Conservation (phyloP, 2,329 filamentous ascomycete genomes). For the Ceratocystis papillata region DNA sequence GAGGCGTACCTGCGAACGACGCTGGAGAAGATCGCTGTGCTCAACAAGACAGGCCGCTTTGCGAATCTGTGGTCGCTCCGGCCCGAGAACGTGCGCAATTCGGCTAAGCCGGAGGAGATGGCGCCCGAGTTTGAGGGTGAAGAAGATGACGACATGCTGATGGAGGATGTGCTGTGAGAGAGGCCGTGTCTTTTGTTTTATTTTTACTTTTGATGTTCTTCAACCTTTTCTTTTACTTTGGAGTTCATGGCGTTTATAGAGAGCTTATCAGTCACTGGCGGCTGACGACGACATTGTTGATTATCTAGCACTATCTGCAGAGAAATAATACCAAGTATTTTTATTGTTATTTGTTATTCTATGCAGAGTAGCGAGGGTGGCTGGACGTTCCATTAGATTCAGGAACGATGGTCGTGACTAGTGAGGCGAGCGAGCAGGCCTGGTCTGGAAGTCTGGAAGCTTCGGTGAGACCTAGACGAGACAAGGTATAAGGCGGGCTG, state of each 20-base stretch:
- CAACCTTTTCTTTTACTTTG: slow-evolving; percentile 5
- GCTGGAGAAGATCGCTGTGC: slow-evolving; percentile 67
- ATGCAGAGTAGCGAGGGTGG: neutral
- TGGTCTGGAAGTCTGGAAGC: neutral
- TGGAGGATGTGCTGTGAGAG: slow-evolving; percentile 57
- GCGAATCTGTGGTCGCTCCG: slow-evolving; percentile 78
- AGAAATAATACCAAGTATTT: slow-evolving; percentile 9
- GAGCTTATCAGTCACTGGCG: neutral
- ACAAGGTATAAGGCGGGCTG: neutral
- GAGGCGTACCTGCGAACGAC: slow-evolving; percentile 86
- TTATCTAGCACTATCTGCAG: slow-evolving; percentile 10
- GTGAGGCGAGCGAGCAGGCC: no score
- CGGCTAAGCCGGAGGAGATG: slow-evolving; percentile 33
- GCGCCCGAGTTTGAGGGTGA: slow-evolving; percentile 45
- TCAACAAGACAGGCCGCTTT: slow-evolving; percentile 75
- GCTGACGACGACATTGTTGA: neutral
- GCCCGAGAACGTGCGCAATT: slow-evolving; percentile 46
- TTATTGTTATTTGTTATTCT: neutral
- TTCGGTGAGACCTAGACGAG: neutral
- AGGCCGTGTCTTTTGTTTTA: slow-evolving; percentile 1
- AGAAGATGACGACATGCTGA: slow-evolving; percentile 57
- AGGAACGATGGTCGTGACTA: neutral
- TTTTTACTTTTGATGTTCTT: neutral
- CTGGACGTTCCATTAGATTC: neutral
- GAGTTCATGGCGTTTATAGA: slow-evolving; percentile 17